phyloP scores from a whole-genome alignment of 768 basidiomycete species.

The Multifurca ochricompacta region DNA sequence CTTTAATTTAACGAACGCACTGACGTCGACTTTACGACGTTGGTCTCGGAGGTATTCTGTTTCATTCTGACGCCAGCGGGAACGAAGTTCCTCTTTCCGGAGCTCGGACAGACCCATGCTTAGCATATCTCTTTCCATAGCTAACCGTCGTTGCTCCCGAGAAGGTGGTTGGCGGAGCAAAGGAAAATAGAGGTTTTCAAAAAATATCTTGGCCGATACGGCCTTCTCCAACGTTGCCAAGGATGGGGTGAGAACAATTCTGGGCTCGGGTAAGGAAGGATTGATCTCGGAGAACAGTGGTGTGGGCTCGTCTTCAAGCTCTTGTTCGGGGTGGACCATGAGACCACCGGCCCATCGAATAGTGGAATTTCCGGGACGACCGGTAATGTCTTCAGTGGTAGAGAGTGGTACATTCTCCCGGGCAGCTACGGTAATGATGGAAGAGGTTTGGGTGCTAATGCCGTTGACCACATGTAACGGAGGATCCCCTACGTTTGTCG shows the following conservation, averaged over 20 bases:
- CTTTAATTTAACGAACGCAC: constrained; percentile 82
- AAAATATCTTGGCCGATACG: constrained; percentile 87
- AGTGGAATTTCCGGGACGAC: constrained; percentile 52
- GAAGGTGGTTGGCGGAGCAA: constrained; percentile 79
- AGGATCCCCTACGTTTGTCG: constrained; percentile 36
- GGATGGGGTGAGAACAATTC: constrained; percentile 70
- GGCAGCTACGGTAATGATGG: constrained; percentile 67
- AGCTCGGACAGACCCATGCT: constrained; percentile 60
- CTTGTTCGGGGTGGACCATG: constrained; percentile 59
- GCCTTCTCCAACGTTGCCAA: constrained; percentile 90
- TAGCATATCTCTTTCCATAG: constrained; percentile 84
- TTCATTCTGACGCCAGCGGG: constrained; percentile 81
- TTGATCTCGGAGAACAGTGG: constrained; percentile 26
- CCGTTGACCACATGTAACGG: constrained; percentile 78
- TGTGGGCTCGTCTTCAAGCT: constrained; percentile 42
- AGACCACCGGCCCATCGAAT: constrained; percentile 55
- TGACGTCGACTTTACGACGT: constrained; percentile 73
- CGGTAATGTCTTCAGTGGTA: constrained; percentile 41
- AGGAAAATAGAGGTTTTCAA: constrained; percentile 85
- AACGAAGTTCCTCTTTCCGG: constrained; percentile 65
- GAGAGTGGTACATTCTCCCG: constrained; percentile 53
- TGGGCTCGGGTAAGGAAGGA: constrained; percentile 32
- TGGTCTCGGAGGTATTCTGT: constrained; percentile 82
- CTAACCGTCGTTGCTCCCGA: constrained; percentile 74
- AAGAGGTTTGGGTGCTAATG: constrained; percentile 59